Conservation (phyloP, 2,329 filamentous ascomycete genomes). For the Ascocoryne sarcoides region DNA sequence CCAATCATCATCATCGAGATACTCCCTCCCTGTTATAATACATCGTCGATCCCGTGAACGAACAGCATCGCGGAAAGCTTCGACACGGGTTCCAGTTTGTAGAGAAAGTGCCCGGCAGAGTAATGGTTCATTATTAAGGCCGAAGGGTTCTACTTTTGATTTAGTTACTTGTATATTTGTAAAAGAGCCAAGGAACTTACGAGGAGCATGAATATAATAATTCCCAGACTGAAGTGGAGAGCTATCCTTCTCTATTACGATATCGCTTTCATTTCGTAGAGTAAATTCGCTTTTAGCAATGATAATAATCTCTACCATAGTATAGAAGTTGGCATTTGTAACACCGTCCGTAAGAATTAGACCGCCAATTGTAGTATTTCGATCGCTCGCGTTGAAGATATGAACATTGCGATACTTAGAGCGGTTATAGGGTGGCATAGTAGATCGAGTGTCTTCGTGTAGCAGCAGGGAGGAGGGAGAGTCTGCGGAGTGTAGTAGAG, state of each 20-base stretch:
- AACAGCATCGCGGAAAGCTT: constrained; percentile 15
- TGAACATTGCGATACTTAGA: neutral
- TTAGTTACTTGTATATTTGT: neutral
- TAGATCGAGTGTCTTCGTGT: constrained; percentile 1
- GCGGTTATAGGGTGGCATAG: neutral
- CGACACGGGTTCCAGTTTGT: constrained; percentile 5
- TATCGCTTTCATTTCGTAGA: constrained; percentile 8
- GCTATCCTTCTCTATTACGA: constrained; percentile 9
- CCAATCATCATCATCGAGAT: constrained; percentile 8
- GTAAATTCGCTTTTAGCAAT: neutral
- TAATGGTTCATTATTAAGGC: constrained; percentile 9
- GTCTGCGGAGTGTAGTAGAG: neutral
- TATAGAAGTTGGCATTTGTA: neutral
- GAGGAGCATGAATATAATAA: constrained; percentile 12
- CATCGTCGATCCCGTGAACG: constrained; percentile 17
- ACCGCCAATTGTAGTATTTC: neutral
- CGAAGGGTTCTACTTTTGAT: constrained; percentile 1
- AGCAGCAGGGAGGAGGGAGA: neutral
- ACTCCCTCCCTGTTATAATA: constrained; percentile 11
- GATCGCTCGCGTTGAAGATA: neutral
- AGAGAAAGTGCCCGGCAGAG: constrained; percentile 12
- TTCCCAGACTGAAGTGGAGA: constrained; percentile 9
- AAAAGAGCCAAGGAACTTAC: constrained; percentile 1
- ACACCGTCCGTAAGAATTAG: neutral
- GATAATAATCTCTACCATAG: neutral